These are phyloP conservation scores for Ceratorhiza oryzae-sativae DNA, from an alignment of 1,284 basidiomycete genomes.

Conservation along the genomic window DNA sequence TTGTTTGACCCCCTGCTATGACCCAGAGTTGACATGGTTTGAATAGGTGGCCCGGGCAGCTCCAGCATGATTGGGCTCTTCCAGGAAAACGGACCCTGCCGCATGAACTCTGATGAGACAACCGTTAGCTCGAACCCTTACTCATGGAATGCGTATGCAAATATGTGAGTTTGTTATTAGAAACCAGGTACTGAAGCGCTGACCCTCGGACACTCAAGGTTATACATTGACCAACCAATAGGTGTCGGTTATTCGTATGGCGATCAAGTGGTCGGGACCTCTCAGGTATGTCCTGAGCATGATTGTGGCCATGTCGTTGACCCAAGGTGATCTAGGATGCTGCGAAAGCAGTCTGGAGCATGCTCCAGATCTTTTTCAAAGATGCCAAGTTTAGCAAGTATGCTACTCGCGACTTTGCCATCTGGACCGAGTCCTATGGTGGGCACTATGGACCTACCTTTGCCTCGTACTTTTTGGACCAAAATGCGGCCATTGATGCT, in stretches of 20 bases:
- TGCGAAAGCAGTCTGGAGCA: constrained; percentile 52
- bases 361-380: constrained; percentile 71
- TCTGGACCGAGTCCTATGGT: constrained; percentile 67
- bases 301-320: not conserved
- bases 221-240: constrained; percentile 79
- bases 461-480: constrained; percentile 62
- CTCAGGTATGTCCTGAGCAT: not conserved
- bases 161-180: constrained; percentile 55
- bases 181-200: not conserved
- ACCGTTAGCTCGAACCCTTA: constrained; percentile 62
- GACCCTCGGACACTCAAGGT: constrained; percentile 52
- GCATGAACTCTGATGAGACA: constrained; percentile 61
- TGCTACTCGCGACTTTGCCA: constrained; percentile 59
- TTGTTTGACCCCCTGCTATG: constrained; percentile 45
- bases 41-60: constrained; percentile 37
- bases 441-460: constrained; percentile 73
- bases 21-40: constrained; percentile 47
- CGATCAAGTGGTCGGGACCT: constrained; percentile 53
- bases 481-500: constrained; percentile 62
- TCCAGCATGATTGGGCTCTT: constrained; percentile 47
- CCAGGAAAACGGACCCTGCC: constrained; percentile 67
- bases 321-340: constrained; percentile 41
- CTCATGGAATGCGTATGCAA: constrained; percentile 74
- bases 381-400: constrained; percentile 65
- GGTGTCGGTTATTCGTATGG: constrained; percentile 72